Percentiles rank a stretch among this genome's conserved stretches.
Evolutionary conservation across 1,139 yeast species (phyloP).

Genomic region (Yamadazyma buinensis): DNA sequence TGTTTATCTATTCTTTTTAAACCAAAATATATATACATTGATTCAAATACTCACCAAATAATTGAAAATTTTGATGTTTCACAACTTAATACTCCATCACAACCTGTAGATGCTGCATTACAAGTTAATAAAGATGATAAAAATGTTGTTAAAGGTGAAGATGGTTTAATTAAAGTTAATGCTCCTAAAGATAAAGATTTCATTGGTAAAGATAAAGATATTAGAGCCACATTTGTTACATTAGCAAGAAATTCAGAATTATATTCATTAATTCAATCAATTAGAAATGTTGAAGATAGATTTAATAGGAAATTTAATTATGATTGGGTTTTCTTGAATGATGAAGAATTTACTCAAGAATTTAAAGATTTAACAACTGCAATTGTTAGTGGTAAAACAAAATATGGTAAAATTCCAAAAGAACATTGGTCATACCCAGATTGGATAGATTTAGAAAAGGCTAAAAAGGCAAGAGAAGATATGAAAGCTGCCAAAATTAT

Average conservation of each 20-base stretch:
- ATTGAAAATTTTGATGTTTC: constrained; percentile 12
- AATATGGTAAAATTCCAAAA: constrained; percentile 57
- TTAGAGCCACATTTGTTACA: constrained; percentile 61
- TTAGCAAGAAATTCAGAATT: constrained; percentile 64
- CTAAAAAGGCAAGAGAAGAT: constrained; percentile 43
- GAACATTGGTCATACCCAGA: constrained; percentile 74
- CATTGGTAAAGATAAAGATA: constrained; percentile 24
- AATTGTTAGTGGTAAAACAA: constrained; percentile 56
- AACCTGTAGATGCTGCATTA: constrained; percentile 8
- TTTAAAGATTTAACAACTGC: constrained; percentile 47
- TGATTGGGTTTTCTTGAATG: constrained; percentile 80
- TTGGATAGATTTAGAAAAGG: constrained; percentile 61
- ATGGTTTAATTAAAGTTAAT: constrained; percentile 8
- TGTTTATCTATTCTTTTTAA: constrained; percentile 13
- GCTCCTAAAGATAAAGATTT: constrained; percentile 10
- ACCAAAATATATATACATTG: constrained; percentile 24
- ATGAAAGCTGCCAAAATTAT: constrained; percentile 50
- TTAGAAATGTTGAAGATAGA: constrained; percentile 67
- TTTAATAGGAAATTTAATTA: constrained; percentile 65
- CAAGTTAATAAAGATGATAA: constrained; percentile 8
- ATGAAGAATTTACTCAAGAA: constrained; percentile 55
- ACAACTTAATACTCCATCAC: constrained; percentile 1
- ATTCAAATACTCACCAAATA: constrained; percentile 19
- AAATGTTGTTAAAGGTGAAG: constrained; percentile 4
- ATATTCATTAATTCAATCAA: constrained; percentile 58